Evolutionary conservation across 2,329 filamentous ascomycete species (phyloP), one percentile per base, ranked within the genome.

Genomic region (Ilyonectria robusta): DNA sequence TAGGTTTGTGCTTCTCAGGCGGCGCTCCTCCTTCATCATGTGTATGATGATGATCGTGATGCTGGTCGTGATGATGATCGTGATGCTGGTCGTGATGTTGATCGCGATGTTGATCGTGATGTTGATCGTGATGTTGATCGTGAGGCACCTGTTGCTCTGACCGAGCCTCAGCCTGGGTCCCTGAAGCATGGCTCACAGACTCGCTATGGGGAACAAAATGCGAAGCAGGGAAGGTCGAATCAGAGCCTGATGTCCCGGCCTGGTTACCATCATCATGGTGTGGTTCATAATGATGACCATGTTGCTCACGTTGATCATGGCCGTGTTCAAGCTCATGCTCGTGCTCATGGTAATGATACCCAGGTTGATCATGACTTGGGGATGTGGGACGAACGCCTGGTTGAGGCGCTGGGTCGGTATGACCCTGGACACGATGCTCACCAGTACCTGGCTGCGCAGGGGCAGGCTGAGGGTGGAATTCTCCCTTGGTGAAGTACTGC

Each of bases 401-500:
- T 13, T 46, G 33, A 58, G 66, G 55, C 61, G 58, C 57, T 33
- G 76, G 72, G 40, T 76, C 65, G 35, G 78, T 55, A 66, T 70
- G 67, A 63, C 70, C 71, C 65, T 71, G 70, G 42, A 68, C 55
- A 68, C 76, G 66, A 55, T 76, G 79, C 62, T 76, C 72, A 51
- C 59, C 61, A 53, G 59, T 65, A 63, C 64, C 59, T 70, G 71
- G 65, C 62, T 71, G 73, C 44, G 55, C 65, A n/a, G 70, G 62
- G 40, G 66, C 50, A 61, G 66, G 37, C 29, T 65, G 55, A 47
- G 75, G 75, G 35, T 62, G 83, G 81, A 69, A 88, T 81, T 88
- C 87, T 68, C 87, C 87, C 71, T 85, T 87, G 29, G 86, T 87
- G 64, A 86, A 84, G 71, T 87, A 87, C 72, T 85, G 85, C 11